Base-by-base conservation (phyloP, 176 grass and related monocot genomes). In the Musa schizocarpa region DNA sequence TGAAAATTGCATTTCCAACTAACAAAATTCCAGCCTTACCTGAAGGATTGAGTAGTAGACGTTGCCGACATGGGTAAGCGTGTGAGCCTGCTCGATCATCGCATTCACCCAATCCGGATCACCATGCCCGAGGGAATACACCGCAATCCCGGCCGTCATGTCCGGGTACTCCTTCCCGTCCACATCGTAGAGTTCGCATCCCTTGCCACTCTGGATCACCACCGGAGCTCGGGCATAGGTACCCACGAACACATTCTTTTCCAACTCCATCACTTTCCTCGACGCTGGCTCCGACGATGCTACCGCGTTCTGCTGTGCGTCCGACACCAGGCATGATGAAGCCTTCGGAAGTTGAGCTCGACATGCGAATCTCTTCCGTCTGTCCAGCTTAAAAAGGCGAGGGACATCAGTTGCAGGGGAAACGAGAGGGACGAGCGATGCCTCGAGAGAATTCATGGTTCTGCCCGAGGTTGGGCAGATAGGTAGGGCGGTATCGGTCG, bases 101-200 rank as follows among this genome's bases (percentile, higher is more conserved):
- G 83, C 71, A 17, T 82, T 82, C 52, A 80, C 24, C 57, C 88
- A 65, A 63, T 89, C 87, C 2, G 87, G 82, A 25, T 92, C 81
- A 6, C 23, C 80, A 75, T 96, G 87, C 34, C 92, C 92, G 72
- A 96, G 82, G 2, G 87, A 72, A 76, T 83, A 92, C 68, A 96
- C 89, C 25, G 92, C 89, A 64, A 92, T 87, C 65, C 92, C 89
- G 14, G 92, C 84, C n/a, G 86, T 63, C 86, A 96, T 92, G 80
- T 96, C 92, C 64, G 92, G 81, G 77, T 92, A 96, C 74, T 92
- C 92, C 16, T 83, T 87, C 0, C 86, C 88, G 29, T 96, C 92
- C 2, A 50, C 16, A 57, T 96, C 92, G 68, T 87, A 96, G 26
- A 96, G 50, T 74, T 91, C 87, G 81, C 92, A 96, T 7, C 89